phyloP scores from a whole-genome alignment of 176 grass and related monocot genomes.

The Lolium perenne region DNA sequence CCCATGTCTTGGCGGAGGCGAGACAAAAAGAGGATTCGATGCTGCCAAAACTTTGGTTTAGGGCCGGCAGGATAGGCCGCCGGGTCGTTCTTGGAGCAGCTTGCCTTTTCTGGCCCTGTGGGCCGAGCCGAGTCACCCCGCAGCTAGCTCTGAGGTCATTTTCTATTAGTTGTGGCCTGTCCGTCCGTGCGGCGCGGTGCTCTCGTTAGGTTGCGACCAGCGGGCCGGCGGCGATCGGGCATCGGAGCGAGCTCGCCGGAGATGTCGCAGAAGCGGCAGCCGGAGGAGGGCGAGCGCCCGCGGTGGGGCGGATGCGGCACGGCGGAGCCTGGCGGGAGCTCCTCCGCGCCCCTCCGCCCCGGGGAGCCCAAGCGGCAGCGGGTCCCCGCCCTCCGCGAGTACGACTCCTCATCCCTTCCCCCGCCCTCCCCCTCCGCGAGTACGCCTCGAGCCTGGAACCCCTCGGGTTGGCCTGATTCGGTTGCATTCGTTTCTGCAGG shows the following conservation, averaged over 20 bases:
- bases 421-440: background rate
- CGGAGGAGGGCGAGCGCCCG: constrained; percentile 45
- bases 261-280: constrained; percentile 88
- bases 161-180: constrained; percentile 12
- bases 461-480: constrained; percentile 17
- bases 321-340: constrained; percentile 40
- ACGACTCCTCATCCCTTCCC: background rate
- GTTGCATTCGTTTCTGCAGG: constrained; percentile 19
- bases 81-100: background rate
- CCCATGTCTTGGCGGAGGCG: background rate
- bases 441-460: too few species aligned
- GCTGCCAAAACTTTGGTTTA: background rate
- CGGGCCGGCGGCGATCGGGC: constrained; percentile 44
- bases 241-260: constrained; percentile 15
- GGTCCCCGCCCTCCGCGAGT: constrained; percentile 62
- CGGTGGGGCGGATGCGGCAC: background rate
- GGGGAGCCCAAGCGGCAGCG: constrained; percentile 58
- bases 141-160: constrained; percentile 35
- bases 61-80: background rate
- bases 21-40: background rate
- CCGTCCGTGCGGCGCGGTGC: constrained; percentile 27
- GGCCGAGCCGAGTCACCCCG: background rate
- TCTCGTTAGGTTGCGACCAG: constrained; percentile 38
- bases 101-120: background rate
- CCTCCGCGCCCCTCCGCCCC: constrained; percentile 31